Evolutionary conservation across 768 basidiomycete genomes (phyloP).

Genomic region (Trametes punicea): DNA sequence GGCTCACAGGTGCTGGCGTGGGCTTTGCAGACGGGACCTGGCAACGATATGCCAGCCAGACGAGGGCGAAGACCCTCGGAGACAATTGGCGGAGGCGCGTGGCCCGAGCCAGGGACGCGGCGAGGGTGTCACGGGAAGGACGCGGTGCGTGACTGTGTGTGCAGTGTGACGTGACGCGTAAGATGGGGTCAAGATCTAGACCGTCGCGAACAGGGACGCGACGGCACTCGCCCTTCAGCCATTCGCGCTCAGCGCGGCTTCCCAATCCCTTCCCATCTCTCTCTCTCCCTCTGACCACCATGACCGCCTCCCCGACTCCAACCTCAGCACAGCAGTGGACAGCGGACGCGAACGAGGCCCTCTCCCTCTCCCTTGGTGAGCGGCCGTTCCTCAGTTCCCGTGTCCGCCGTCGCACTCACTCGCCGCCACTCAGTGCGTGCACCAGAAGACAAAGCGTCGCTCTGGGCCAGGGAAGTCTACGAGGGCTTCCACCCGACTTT

Average conservation of each 20-base stretch:
- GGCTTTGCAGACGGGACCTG: no score
- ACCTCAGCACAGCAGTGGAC: constrained; percentile 57
- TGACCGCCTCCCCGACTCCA: constrained; percentile 14
- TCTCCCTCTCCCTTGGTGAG: constrained; percentile 73
- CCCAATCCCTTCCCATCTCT: constrained; percentile 11
- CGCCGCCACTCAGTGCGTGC: constrained; percentile 54
- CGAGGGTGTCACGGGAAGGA: constrained; percentile 2
- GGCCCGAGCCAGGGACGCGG: neutral
- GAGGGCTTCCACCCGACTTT: constrained; percentile 81
- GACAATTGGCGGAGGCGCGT: no score
- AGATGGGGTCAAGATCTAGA: constrained; percentile 18
- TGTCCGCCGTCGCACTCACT: constrained; percentile 3
- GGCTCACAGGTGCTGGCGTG: no score
- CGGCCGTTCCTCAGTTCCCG: constrained; percentile 5
- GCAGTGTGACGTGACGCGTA: constrained; percentile 16
- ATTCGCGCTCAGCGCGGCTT: constrained; percentile 8
- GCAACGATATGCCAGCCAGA: no score
- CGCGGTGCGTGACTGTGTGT: constrained; percentile 9
- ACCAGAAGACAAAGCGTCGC: constrained; percentile 55
- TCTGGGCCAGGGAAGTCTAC: constrained; percentile 55
- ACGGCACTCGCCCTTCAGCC: constrained; percentile 11
- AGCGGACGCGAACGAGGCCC: constrained; percentile 70
- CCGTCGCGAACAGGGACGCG: constrained; percentile 18
- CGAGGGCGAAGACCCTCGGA: neutral
- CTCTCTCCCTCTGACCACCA: neutral